Conservation (phyloP, 768 basidiomycete species). For the Tremella yokohamensis region DNA sequence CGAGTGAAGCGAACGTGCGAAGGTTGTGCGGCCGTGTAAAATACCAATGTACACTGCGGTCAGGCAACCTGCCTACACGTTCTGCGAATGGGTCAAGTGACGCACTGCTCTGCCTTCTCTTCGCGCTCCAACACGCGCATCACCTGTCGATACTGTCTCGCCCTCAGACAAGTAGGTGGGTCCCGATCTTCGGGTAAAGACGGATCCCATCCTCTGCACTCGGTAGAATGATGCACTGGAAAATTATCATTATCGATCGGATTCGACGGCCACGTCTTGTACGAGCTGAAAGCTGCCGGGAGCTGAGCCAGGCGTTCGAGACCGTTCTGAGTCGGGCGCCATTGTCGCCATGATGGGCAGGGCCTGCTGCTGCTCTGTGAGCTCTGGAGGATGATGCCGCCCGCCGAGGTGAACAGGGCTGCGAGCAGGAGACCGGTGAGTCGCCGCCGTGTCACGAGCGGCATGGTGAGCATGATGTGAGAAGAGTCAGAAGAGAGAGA, state of each 20-base stretch:
- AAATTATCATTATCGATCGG: neutral
- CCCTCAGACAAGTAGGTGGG: conserved; percentile 32
- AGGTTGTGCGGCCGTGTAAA: conserved; percentile 36
- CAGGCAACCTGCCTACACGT: neutral
- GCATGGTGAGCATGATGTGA: no score
- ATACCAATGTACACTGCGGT: conserved; percentile 18
- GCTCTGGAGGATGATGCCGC: no score
- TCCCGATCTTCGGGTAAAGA: conserved; percentile 13
- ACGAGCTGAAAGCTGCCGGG: no score
- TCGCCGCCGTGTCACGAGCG: no score
- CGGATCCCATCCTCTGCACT: conserved; percentile 35
- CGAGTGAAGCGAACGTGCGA: conserved; percentile 18
- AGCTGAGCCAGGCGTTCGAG: no score
- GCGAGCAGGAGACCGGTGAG: no score
- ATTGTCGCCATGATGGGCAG: no score
- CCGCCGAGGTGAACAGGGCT: no score
- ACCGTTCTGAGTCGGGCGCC: no score
- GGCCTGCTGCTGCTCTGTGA: no score
- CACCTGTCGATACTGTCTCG: conserved; percentile 41
- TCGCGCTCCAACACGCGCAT: conserved; percentile 33
- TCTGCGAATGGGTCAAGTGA: neutral
- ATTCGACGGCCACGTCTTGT: no score
- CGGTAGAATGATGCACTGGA: neutral
- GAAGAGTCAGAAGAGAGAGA: no score
- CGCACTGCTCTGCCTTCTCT: conserved; percentile 32